phyloP scores from a whole-genome alignment of 441 rosid species.

The Mallotus repandus region DNA sequence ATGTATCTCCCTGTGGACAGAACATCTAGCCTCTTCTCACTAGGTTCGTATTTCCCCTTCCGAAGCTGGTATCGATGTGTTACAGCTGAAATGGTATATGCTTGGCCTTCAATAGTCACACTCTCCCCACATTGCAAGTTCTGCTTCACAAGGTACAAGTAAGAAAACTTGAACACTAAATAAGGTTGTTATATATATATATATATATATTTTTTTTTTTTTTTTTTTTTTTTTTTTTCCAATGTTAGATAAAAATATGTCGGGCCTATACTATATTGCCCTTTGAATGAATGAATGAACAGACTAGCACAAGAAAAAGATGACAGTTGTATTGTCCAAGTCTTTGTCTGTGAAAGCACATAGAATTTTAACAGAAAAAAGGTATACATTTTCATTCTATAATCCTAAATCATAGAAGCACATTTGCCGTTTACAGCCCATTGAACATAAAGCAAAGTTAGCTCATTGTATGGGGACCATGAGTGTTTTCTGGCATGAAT shows the following conservation, averaged over 20 bases:
- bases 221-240: too few species aligned
- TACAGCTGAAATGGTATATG: constrained; percentile 73
- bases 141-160: constrained; percentile 38
- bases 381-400: constrained; percentile 18
- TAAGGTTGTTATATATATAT: neutral
- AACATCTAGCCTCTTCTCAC: constrained; percentile 86
- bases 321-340: constrained; percentile 21
- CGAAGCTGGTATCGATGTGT: constrained; percentile 87
- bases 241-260: neutral
- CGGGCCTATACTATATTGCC: constrained; percentile 25
- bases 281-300: constrained; percentile 23
- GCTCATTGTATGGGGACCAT: constrained; percentile 16
- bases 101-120: constrained; percentile 83
- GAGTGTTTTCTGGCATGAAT: neutral
- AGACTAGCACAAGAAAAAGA: constrained; percentile 12
- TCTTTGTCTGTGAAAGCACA: constrained; percentile 2
- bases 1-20: constrained; percentile 83
- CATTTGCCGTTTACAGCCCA: constrained; percentile 29
- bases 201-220: too few species aligned
- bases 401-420: constrained; percentile 15
- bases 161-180: constrained; percentile 4
- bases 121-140: constrained; percentile 87
- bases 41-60: constrained; percentile 82
- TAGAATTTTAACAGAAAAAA: neutral
- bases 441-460: constrained; percentile 13